Evolutionary conservation across 768 basidiomycete genomes (phyloP).

Genomic region (Imleria badia): DNA sequence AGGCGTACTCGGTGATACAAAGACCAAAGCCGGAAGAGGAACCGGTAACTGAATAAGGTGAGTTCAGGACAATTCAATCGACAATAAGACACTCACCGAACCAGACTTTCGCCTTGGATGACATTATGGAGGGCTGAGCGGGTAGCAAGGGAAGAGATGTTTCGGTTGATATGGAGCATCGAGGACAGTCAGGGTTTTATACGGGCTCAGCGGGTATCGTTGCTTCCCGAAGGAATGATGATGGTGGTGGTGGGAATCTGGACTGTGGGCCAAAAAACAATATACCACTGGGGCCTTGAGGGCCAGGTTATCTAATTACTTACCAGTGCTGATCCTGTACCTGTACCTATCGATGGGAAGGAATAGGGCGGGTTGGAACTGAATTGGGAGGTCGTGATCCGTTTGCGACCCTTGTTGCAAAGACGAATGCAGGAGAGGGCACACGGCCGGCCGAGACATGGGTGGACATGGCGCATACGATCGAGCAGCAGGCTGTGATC

Average conservation of each 20-base stretch:
- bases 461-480: background rate
- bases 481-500: conserved; percentile 43
- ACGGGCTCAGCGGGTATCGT: too few species aligned
- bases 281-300: too few species aligned
- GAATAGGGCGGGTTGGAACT: conserved; percentile 25
- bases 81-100: conserved; percentile 11
- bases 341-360: too few species aligned
- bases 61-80: background rate
- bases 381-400: conserved; percentile 57
- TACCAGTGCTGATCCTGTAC: too few species aligned
- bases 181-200: background rate
- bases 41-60: conserved; percentile 37
- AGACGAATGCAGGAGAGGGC: background rate
- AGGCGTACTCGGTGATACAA: conserved; percentile 29
- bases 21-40: conserved; percentile 41
- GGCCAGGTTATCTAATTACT: too few species aligned
- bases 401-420: conserved; percentile 64
- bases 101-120: conserved; percentile 20
- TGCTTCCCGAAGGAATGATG: too few species aligned
- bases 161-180: background rate
- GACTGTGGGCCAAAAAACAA: too few species aligned
- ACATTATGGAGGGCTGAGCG: background rate
- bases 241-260: too few species aligned
- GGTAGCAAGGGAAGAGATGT: background rate
- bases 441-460: background rate